A percentile compares a stretch with the other conserved stretches of the same genome.
Conservation (phyloP, 2,329 filamentous ascomycete species). For the Fusarium tricinctum region DNA sequence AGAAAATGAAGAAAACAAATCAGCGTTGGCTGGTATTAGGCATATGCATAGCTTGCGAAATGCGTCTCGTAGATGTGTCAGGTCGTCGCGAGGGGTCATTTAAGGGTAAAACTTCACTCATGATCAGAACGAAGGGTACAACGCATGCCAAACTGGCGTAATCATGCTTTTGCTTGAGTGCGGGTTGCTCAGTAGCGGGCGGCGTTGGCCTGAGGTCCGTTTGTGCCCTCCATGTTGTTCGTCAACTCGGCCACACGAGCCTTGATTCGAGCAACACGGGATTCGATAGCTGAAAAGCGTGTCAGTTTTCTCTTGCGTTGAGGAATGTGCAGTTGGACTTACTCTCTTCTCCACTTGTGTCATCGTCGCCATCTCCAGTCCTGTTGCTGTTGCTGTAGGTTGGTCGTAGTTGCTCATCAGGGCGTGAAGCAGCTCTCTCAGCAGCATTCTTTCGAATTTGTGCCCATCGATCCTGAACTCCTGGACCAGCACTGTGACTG, state of each 20-base stretch:
- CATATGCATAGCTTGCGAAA: slow-evolving; percentile 41
- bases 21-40: slow-evolving; percentile 48
- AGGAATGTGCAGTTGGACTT: slow-evolving; percentile 60
- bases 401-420: slow-evolving; percentile 74
- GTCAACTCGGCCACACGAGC: slow-evolving; percentile 96
- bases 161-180: slow-evolving; percentile 1
- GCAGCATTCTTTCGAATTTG: slow-evolving; percentile 96
- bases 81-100: slow-evolving; percentile 33
- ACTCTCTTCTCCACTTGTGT: slow-evolving; percentile 97
- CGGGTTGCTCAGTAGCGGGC: slow-evolving; percentile 37
- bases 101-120: slow-evolving; percentile 30
- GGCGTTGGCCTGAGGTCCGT: slow-evolving; percentile 52
- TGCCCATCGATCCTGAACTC: slow-evolving; percentile 85
- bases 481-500: slow-evolving; percentile 53
- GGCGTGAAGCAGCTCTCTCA: slow-evolving; percentile 76
- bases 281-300: slow-evolving; percentile 82
- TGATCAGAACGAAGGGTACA: slow-evolving; percentile 22
- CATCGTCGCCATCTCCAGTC: slow-evolving; percentile 78
- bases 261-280: slow-evolving; percentile 96
- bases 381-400: slow-evolving; percentile 71
- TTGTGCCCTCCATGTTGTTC: slow-evolving; percentile 78
- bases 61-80: slow-evolving; percentile 43
- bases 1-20: slow-evolving; percentile 45
- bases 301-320: slow-evolving; percentile 42
- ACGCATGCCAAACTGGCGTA: slow-evolving; percentile 10